phyloP scores from a whole-genome alignment of 2,329 filamentous ascomycete genomes.

The Exophiala viscosa region DNA sequence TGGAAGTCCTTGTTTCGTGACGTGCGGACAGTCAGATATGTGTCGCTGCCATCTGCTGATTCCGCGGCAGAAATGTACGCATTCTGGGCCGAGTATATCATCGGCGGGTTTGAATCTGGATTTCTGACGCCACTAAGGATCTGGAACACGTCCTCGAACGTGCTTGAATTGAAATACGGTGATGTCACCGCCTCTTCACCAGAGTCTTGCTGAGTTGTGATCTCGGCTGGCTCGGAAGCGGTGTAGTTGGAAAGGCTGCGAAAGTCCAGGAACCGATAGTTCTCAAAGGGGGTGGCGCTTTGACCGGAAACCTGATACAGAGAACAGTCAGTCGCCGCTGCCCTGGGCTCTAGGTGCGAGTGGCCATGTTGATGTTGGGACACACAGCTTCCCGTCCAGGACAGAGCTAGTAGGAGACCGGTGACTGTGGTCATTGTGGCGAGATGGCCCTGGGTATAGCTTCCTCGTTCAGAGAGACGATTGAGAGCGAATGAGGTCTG shows the following conservation, averaged over 20 bases:
- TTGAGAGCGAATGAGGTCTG: too few species aligned
- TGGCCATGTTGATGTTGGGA: neutral
- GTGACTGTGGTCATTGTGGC: too few species aligned
- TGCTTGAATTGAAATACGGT: conserved; percentile 33
- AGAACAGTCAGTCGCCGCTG: conserved; percentile 36
- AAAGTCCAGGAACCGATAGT: conserved; percentile 53
- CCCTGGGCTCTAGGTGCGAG: neutral
- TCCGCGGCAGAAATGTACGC: conserved; percentile 41
- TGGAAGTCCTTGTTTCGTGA: conserved; percentile 42
- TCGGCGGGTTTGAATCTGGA: conserved; percentile 36
- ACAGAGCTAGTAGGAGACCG: too few species aligned
- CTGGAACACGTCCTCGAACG: conserved; percentile 38
- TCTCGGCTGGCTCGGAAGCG: conserved; percentile 28
- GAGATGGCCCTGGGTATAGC: too few species aligned
- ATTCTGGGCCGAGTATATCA: conserved; percentile 47
- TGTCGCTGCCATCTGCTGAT: conserved; percentile 18
- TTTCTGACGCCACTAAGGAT: conserved; percentile 46
- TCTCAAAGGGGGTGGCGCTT: conserved; percentile 44
- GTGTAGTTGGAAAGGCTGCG: conserved; percentile 38
- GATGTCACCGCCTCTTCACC: conserved; percentile 25
- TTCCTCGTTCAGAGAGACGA: too few species aligned
- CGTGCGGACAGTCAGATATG: conserved; percentile 48
- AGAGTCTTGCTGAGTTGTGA: conserved; percentile 23
- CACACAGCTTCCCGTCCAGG: neutral
- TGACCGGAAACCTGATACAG: conserved; percentile 46